These are phyloP conservation scores for Ilex paraguariensis DNA, from an alignment of 305 asterid species.

Conservation along the genomic window DNA sequence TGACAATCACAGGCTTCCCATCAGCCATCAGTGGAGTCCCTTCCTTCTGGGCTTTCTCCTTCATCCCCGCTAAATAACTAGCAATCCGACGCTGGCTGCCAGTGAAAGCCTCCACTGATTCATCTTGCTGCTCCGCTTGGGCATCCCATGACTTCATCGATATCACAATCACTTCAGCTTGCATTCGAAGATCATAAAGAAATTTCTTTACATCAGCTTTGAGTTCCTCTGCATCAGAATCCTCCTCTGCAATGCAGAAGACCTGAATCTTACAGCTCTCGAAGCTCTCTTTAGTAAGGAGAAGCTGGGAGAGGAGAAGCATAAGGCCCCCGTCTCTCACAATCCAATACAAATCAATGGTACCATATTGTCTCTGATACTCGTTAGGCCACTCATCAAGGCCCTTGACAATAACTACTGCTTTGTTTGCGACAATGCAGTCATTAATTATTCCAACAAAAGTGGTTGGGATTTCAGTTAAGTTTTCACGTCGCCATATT, in stretches of 20 bases:
- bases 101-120: constrained; percentile 73
- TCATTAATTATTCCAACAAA: constrained; percentile 90
- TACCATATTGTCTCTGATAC: constrained; percentile 91
- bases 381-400: constrained; percentile 98
- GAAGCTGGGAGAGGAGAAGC: constrained; percentile 97
- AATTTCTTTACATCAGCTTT: constrained; percentile 89
- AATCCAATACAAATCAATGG: constrained; percentile 91
- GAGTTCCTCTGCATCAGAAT: constrained; percentile 84
- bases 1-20: constrained; percentile 63
- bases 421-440: constrained; percentile 96
- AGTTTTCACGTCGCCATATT: constrained; percentile 94
- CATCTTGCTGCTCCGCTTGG: constrained; percentile 63
- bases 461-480: constrained; percentile 79
- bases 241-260: constrained; percentile 95
- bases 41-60: constrained; percentile 52
- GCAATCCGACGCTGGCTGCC: constrained; percentile 62
- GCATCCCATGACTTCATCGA: constrained; percentile 97
- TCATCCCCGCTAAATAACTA: constrained; percentile 49
- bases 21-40: constrained; percentile 66
- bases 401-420: constrained; percentile 95
- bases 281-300: constrained; percentile 81
- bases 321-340: constrained; percentile 96
- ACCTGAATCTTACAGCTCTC: constrained; percentile 98
- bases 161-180: constrained; percentile 89
- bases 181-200: constrained; percentile 94